Conservation (phyloP, 257 asterid genomes). For the Lantana camara region DNA sequence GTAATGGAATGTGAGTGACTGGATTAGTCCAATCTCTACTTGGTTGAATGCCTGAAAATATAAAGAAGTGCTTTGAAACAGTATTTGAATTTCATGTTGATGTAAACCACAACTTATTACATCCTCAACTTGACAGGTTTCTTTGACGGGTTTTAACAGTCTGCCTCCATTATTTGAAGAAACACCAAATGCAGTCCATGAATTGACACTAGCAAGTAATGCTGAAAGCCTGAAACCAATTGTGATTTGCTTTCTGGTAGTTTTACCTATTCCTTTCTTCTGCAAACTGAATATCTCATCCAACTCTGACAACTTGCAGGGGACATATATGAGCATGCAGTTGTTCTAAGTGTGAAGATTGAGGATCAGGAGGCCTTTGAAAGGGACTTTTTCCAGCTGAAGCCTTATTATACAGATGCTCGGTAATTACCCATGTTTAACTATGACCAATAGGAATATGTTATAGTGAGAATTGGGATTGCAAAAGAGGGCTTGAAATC, state of each 20-base stretch:
- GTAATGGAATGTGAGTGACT: no score
- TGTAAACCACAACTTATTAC: not conserved
- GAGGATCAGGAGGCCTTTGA: slow-evolving; percentile 95
- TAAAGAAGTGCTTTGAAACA: not conserved
- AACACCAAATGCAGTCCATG: slow-evolving; percentile 55
- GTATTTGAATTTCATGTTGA: not conserved
- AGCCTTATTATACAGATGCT: slow-evolving; percentile 93
- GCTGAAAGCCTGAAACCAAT: slow-evolving; percentile 16
- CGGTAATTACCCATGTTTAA: slow-evolving; percentile 45
- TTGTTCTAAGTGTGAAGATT: slow-evolving; percentile 79
- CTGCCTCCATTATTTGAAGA: slow-evolving; percentile 63
- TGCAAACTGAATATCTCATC: slow-evolving; percentile 1
- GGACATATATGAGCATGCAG: slow-evolving; percentile 94
- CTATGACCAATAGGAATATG: not conserved
- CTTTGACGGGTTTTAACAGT: slow-evolving; percentile 47
- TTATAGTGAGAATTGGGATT: not conserved
- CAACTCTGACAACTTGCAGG: slow-evolving; percentile 46
- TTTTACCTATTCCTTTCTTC: not conserved
- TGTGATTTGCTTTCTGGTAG: not conserved
- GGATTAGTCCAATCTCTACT: no score
- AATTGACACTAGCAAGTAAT: slow-evolving; percentile 62
- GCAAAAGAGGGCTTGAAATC: not conserved
- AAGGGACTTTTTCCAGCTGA: slow-evolving; percentile 93
- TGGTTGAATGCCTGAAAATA: not conserved
- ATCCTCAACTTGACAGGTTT: not conserved